Evolutionary conservation across 495 filamentous ascomycete genomes (phyloP).

Genomic region (Aspergillus homomorphus): DNA sequence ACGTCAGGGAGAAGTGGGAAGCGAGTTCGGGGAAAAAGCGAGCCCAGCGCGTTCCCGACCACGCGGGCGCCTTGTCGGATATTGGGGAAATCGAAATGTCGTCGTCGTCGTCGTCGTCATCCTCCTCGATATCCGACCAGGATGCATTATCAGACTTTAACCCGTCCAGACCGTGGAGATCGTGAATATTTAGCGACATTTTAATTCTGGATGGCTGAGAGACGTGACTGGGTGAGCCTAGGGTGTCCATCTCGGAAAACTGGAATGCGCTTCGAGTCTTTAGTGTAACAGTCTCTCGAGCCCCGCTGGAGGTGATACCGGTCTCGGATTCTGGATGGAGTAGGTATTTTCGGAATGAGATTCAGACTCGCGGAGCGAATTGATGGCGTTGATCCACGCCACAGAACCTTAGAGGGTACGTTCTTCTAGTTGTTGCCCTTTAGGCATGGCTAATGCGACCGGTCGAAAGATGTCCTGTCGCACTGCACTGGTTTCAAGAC

Average conservation of each 20-base stretch:
- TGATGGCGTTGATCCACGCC: neutral
- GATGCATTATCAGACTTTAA: neutral
- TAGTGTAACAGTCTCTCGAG: neutral
- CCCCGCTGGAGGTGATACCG: neutral
- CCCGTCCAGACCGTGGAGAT: neutral
- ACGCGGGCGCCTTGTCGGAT: conserved; percentile 19
- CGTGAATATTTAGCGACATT: neutral
- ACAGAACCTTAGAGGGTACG: neutral
- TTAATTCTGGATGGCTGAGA: neutral
- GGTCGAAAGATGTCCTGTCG: neutral
- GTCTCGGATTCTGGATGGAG: neutral
- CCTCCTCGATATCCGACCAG: neutral
- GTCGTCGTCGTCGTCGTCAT: conserved; percentile 11
- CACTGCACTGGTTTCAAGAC: neutral
- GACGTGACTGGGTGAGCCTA: neutral
- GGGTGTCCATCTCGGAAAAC: conserved; percentile 1
- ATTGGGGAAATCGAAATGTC: conserved; percentile 32
- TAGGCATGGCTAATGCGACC: neutral
- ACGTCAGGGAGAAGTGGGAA: conserved; percentile 28
- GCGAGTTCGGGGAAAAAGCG: conserved; percentile 36
- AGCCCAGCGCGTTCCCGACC: conserved; percentile 21
- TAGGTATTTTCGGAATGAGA: neutral
- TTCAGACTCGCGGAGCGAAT: neutral
- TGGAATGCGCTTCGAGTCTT: neutral
- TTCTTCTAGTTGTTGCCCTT: neutral